Evolutionary conservation across 192 early-diverging fungal genomes (phyloP).

Genomic region (Coemansia guatemalensis): DNA sequence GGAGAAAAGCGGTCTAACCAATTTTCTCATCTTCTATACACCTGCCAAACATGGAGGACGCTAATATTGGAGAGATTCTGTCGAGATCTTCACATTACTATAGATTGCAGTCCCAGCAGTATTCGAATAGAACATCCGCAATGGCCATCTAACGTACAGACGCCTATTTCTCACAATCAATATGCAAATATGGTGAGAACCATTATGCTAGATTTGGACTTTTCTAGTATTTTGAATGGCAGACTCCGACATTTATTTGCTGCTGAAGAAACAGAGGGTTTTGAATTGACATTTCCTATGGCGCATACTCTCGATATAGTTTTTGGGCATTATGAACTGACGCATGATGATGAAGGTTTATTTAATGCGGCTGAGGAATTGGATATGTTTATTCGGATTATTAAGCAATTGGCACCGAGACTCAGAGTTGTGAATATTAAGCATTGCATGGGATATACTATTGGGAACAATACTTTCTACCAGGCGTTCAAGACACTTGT

Average conservation of each 20-base stretch:
- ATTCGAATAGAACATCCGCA: background rate
- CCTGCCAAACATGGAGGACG: slow-evolving; percentile 7
- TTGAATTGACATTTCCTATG: background rate
- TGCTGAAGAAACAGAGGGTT: background rate
- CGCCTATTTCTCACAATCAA: background rate
- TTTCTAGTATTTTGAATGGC: slow-evolving; percentile 16
- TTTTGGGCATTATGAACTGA: slow-evolving; percentile 6
- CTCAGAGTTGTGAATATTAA: slow-evolving; percentile 4
- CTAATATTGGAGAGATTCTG: background rate
- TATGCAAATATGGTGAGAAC: background rate
- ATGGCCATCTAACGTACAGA: slow-evolving; percentile 2
- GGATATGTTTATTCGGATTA: background rate
- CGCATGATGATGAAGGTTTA: background rate
- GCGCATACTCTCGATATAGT: background rate
- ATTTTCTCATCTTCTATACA: background rate
- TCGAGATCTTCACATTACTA: background rate
- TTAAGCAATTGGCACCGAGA: background rate
- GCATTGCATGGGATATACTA: slow-evolving; percentile 1
- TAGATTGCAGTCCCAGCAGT: background rate
- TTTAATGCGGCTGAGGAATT: background rate
- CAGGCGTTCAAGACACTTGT: background rate
- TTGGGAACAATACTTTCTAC: background rate
- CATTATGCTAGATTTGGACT: slow-evolving; percentile 7
- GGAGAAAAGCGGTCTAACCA: background rate
- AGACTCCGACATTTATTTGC: background rate